phyloP scores from a whole-genome alignment of 2,329 filamentous ascomycete genomes.

The Didymella pomorum region DNA sequence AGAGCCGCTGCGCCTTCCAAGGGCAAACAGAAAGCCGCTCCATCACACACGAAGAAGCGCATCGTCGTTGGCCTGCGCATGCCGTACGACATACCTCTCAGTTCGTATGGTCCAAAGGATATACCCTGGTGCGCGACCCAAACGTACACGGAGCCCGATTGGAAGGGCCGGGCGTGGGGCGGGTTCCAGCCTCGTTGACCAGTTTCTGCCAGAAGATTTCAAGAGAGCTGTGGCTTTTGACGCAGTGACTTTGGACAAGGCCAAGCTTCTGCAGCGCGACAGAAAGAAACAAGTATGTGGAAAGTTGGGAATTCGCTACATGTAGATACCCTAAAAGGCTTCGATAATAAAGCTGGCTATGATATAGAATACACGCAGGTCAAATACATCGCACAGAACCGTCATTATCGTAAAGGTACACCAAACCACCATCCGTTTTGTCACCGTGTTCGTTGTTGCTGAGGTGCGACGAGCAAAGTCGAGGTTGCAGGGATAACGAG shows the following conservation, averaged over 20 bases:
- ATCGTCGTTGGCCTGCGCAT: slow-evolving; percentile 73
- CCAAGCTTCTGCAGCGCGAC: too few species aligned
- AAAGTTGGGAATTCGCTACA: slow-evolving; percentile 10
- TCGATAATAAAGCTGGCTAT: slow-evolving; percentile 10
- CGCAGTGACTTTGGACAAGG: too few species aligned
- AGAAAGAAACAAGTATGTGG: background rate
- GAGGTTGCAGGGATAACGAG: background rate
- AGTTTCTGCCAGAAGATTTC: too few species aligned
- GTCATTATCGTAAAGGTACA: slow-evolving; percentile 17
- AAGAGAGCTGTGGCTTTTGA: too few species aligned
- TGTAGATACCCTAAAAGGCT: background rate
- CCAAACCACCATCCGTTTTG: slow-evolving; percentile 1
- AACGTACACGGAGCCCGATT: slow-evolving; percentile 68
- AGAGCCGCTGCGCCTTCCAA: background rate
- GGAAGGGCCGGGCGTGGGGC: slow-evolving; percentile 58
- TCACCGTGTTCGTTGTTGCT: slow-evolving; percentile 4
- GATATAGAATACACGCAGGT: slow-evolving; percentile 20
- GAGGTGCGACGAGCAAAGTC: background rate
- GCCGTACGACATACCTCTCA: slow-evolving; percentile 82
- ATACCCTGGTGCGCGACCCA: slow-evolving; percentile 79
- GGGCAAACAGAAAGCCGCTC: background rate
- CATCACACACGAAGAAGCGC: slow-evolving; percentile 4
- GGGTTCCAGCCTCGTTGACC: slow-evolving; percentile 17
- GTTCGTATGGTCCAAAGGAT: slow-evolving; percentile 68
- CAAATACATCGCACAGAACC: slow-evolving; percentile 3